A percentile compares a stretch with the other conserved stretches of the same genome.
Evolutionary conservation across 768 basidiomycete species (phyloP).

Genomic region (Asterophora lycoperdoides): DNA sequence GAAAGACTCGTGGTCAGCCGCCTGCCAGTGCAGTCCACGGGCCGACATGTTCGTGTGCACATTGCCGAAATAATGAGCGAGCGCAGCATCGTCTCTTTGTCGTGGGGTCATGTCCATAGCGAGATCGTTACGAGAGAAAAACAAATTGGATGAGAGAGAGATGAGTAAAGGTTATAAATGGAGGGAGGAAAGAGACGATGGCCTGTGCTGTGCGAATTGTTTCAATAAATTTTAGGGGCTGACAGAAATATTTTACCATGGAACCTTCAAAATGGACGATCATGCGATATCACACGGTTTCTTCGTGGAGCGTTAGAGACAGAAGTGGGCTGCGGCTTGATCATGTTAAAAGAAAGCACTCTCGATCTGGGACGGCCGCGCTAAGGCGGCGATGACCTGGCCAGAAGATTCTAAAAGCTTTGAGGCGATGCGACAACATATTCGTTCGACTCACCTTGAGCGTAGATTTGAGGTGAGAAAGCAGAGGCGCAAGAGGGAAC

Average conservation of each 20-base stretch:
- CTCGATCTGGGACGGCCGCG: too few relatives aligned
- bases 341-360: too few relatives aligned
- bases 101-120: conserved; percentile 16
- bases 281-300: conserved; percentile 3
- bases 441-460: too few relatives aligned
- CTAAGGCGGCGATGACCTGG: too few relatives aligned
- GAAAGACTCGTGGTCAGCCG: conserved; percentile 13
- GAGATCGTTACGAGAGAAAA: conserved; percentile 10
- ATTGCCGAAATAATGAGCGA: conserved; percentile 12
- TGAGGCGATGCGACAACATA: too few relatives aligned
- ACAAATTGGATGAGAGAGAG: not conserved
- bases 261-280: conserved; percentile 2
- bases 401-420: too few relatives aligned
- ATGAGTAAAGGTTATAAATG: not conserved
- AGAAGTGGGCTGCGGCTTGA: not conserved
- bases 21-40: conserved; percentile 9
- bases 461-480: too few relatives aligned
- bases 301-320: not conserved
- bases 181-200: conserved; percentile 7
- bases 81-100: conserved; percentile 1
- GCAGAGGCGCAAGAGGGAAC: too few relatives aligned
- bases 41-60: not conserved
- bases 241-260: conserved; percentile 8
- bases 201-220: conserved; percentile 6
- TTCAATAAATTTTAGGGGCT: conserved; percentile 13